Conservation (phyloP, 176 grass and related monocot genomes). For the Cenchrus purpureus region DNA sequence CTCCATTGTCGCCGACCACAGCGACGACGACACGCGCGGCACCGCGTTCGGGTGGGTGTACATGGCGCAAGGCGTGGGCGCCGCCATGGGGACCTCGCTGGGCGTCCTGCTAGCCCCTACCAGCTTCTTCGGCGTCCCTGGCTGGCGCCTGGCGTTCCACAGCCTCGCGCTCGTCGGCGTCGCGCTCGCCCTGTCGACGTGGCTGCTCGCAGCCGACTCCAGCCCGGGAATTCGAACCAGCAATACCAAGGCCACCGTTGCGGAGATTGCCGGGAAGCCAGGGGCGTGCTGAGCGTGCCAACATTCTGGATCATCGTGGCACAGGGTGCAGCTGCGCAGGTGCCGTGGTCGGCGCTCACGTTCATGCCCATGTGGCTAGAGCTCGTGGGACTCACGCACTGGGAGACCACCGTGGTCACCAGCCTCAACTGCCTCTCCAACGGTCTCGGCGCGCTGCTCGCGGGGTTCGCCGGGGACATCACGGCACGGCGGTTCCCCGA, state of each 20-base stretch:
- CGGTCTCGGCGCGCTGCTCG: constrained; percentile 35
- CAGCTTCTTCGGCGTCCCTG: constrained; percentile 49
- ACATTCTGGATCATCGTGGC: constrained; percentile 49
- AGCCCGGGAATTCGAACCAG: constrained; percentile 2
- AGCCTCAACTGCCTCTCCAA: constrained; percentile 1
- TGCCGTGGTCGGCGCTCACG: constrained; percentile 42
- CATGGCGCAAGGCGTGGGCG: constrained; percentile 33
- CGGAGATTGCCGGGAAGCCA: constrained; percentile 27
- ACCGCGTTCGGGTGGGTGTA: constrained; percentile 50
- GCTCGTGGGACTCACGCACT: constrained; percentile 50
- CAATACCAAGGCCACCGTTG: not conserved
- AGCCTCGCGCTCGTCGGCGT: constrained; percentile 32
- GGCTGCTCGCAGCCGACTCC: constrained; percentile 9
- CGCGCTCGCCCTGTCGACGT: constrained; percentile 14
- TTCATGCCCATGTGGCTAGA: constrained; percentile 53
- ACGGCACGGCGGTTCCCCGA: constrained; percentile 35
- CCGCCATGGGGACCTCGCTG: constrained; percentile 23
- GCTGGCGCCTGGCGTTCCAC: constrained; percentile 61
- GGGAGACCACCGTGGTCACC: constrained; percentile 29
- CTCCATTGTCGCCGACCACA: constrained; percentile 58
- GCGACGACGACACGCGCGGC: constrained; percentile 50
- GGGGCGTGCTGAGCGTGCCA: constrained; percentile 32
- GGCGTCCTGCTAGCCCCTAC: constrained; percentile 49
- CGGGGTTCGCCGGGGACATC: constrained; percentile 24
- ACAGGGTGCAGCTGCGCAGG: constrained; percentile 34